Base-by-base conservation (phyloP, 345 rosid species). In the Hevea brasiliensis region DNA sequence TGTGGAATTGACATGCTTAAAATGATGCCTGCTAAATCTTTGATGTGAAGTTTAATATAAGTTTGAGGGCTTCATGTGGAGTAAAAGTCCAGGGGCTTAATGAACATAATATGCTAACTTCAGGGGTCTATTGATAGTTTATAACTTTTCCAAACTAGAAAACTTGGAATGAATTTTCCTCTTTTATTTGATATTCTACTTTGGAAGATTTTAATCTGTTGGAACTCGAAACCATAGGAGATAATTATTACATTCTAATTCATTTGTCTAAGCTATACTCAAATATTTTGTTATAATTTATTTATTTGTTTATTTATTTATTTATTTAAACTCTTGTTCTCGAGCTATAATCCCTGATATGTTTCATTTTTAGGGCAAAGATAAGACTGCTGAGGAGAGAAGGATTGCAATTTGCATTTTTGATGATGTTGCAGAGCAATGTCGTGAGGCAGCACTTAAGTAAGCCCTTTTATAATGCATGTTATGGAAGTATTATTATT, bases 401-500 rank as follows among this genome's bases (percentile, higher is more conserved):
- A 93, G 99, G 84, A 89, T 96, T 80, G 99, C 99, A 13, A 96
- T 96, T 72, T 96, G 99, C 87, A 96, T 96, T 40, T 96, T 96
- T 83, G 99, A 96, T 83, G 99, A 93, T 80, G 95, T 93, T 73
- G 99, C 99, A 0, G 99, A 93, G 82, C 99, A 93, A 75, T 96
- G 99, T 81, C 94, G 89, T 24, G 98, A 93, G 76, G 69, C 96
- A 72, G 97, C 99, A 71, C 89, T 90, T 4, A 96, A 90, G 99
- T 96, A 91, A 77, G 89, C 15, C 51, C 48, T n/a, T 41, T 27
- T 21, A 8, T 58, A 37, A 41, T 8, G 2, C 51, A 69, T 60
- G n/a, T 54, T 50, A 13, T 64, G 10, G 55, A 54, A 14, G 35
- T 44, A 61, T 58, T 74, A 44, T 68, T 70, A 29, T 75, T 37